Evolutionary conservation across 192 early-diverging fungal species (phyloP), one percentile per base, ranked within the genome.

Genomic region (Dispira parvispora): DNA sequence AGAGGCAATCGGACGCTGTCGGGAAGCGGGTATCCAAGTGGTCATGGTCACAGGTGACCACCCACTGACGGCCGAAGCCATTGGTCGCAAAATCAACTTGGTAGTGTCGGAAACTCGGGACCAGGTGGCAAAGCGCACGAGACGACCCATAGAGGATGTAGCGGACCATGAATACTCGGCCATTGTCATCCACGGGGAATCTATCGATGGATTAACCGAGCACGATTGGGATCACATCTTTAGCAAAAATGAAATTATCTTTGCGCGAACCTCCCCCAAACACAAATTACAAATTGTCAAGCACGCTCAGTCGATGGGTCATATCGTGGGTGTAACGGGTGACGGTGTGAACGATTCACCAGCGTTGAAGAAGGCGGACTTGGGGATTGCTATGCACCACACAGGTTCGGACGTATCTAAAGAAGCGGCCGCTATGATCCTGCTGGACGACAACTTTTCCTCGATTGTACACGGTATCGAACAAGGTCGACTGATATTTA

Each of bases 41-140:
- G 89, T 98, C 79, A 96, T 98, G 92, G 91, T 98, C n/a, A 98
- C 95, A 43, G 94, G 91, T 72, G 94, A 97, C 71, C 89, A 93
- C 69, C 89, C 90, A 50, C 80, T 94, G 67, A 97, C 94, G 3
- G 94, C 94, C 26, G 92, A 94, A 76, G 90, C 93, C 21, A 95
- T 98, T 68, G 93, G 87, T 5, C 83, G 92, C 65, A 94, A 95
- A 73, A 98, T 95, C 75, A 96, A 96, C 73, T 73, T 98, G 73
- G 80, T 98, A 65, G 63, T 96, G 11, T 81, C 80, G 43, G 95
- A 98, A 66, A 95, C 92, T 11, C 87, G 85, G 68, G 84, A 85
- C 26, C 70, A 73, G 57, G 75, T 92, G 0, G 89, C 93, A 20
- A 77, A 78, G 50, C 79, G 83, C 63, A 82, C 80, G 8, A 82